Percentiles rank a stretch among this genome's conserved stretches.
Conservation (phyloP, 1,284 basidiomycete genomes). For the Taiwanofungus camphoratus region DNA sequence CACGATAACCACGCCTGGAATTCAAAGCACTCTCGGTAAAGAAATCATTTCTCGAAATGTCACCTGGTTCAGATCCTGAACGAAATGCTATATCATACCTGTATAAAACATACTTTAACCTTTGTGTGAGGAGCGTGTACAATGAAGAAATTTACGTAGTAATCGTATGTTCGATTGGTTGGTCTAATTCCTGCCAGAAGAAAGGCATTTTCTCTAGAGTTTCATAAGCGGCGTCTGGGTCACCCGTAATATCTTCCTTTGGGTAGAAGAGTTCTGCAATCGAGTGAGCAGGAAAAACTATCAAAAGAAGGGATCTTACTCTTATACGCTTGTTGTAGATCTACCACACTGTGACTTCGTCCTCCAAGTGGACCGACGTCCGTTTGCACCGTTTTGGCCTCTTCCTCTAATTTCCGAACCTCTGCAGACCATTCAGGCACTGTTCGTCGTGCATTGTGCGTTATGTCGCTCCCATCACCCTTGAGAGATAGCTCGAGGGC, state of each 20-base stretch:
- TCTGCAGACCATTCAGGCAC: constrained; percentile 27
- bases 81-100: constrained; percentile 61
- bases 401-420: constrained; percentile 33
- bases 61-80: constrained; percentile 40
- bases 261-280: too few species aligned
- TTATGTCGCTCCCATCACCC: constrained; percentile 5
- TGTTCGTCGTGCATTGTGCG: constrained; percentile 1
- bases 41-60: constrained; percentile 47
- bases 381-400: constrained; percentile 20
- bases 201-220: constrained; percentile 45
- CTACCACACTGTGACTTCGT: constrained; percentile 38
- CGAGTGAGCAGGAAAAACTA: constrained; percentile 30
- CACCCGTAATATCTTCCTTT: constrained; percentile 24
- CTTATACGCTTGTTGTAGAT: constrained; percentile 47
- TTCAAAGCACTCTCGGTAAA: constrained; percentile 46
- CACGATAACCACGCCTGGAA: constrained; percentile 45
- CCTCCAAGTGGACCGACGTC: constrained; percentile 41
- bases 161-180: constrained; percentile 43
- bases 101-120: constrained; percentile 5
- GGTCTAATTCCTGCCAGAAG: constrained; percentile 48
- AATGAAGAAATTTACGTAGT: constrained; percentile 42
- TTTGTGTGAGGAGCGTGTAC: constrained; percentile 3
- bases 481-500: constrained; percentile 29
- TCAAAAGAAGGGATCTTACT: constrained; percentile 33
- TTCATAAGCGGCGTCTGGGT: constrained; percentile 38